Base-by-base conservation (phyloP, 2,329 filamentous ascomycete species). In the Cladophialophora immunda region DNA sequence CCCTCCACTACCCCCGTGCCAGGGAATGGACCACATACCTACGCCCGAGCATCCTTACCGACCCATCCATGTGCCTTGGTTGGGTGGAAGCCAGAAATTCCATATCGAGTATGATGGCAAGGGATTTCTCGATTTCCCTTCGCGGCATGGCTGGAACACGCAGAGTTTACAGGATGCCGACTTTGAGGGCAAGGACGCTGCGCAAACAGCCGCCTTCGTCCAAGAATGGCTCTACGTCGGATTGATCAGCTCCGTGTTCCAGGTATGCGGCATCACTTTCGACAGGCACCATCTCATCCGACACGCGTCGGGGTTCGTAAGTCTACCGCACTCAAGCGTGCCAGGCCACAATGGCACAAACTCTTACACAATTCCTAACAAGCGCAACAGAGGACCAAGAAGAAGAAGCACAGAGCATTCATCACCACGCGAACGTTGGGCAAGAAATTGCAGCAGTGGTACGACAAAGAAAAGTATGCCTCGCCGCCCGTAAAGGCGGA, bases 61-160 rank as follows among this genome's bases (percentile, higher is more conserved):
- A 25, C 45, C 45, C 45, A 25, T 50, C 8, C 19, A 22, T 13
- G 45, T 50, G 45, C 45, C 45, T 22, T 50, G 45, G 45, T 25
- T 50, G 45, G 19, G 45, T 25, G 45, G 45, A 50, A 50, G 19
- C 19, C 45, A 3, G 45, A 25, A 4, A 11, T n/a, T 50, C 19
- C 9, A 11, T n/a, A 9, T 5, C 13, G 45, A 50, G n/a, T 25
- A 22, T 11, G 45, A 50, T 50, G 11, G 19, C 45, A 50, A 50
- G 45, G 45, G 19, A 22, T 50, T 50, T 25, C 45, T 50, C 45
- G 45, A 50, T 50, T 50, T 50, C n/a, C 45, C 45, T 13, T 50
- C 22, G 45, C 45, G 45, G 19, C 45, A 50, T 50, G 45, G 45
- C 45, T 25, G 45, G 45, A 50, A 7, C 22, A 50, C 22, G 19